Base-by-base conservation (phyloP, 441 rosid species). In the Pelargonium australe region DNA sequence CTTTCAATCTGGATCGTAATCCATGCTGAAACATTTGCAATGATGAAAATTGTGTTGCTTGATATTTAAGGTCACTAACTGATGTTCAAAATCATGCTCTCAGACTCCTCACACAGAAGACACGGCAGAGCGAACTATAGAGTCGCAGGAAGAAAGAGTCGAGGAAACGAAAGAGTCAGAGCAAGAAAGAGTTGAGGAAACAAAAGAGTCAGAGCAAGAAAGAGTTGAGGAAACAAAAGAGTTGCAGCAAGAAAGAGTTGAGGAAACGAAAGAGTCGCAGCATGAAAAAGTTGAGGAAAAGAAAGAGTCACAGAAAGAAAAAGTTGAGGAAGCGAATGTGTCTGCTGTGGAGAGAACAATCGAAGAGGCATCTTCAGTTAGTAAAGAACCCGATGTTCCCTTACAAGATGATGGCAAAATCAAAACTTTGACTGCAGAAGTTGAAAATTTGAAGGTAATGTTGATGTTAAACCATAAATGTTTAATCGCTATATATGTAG, bases 391-490 rank as follows among this genome's bases (percentile, higher is more conserved):
- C 5, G 63, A 6, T 19, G 28, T 19, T 58, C 63, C 63, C 14
- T 58, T 58, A 58, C 63, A 58, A 58, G 63, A 14, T 9, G 63
- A 19, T 19, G 63, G 19, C 63, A 58, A 19, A 12, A 20, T 58
- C 63, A 19, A 58, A 20, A 23, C 31, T 58, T 19, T 58, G 28
- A 17, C 63, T 0, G 63, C 11, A 58, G 63, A 58, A 58, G 63
- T 58, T 58, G 28, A 58, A 58, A 20, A 19, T 58, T 58, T 58
- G 63, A 58, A 58, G 63, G 63, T 58, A 14, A 58, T 20, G 28
- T 31, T 19, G 63, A 20, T 51, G 58, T 51, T 51, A 51, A 14
- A 51, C 9, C 58, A 51, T 51, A 51, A 16, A 49, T 11, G 5
- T 25, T 25, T 2, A 25, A 25, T 25, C 31, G 25, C 25, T 23